A percentile compares a stretch with the other conserved stretches of the same genome.
phyloP scores from a whole-genome alignment of 2,329 filamentous ascomycete species.

The Alternaria incomplexa region DNA sequence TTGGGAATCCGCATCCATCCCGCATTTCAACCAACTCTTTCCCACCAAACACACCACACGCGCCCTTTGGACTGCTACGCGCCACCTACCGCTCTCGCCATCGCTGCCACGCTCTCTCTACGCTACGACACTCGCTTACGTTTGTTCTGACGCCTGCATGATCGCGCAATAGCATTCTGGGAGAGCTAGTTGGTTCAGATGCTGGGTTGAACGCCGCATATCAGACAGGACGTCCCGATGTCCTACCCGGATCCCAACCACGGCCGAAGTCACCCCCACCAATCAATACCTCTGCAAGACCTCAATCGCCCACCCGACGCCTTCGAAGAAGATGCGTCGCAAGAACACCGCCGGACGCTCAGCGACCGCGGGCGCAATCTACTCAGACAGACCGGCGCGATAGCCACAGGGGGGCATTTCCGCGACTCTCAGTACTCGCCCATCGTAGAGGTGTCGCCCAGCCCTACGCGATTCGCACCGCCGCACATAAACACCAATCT shows the following conservation, averaged over 20 bases:
- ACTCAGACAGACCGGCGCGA: constrained; percentile 51
- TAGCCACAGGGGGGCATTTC: constrained; percentile 50
- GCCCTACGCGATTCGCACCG: constrained; percentile 46
- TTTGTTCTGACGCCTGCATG: constrained; percentile 17
- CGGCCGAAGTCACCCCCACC: constrained; percentile 57
- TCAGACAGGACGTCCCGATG: constrained; percentile 50
- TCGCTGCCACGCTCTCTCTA: background rate
- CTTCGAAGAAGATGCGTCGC: constrained; percentile 34
- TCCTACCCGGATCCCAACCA: constrained; percentile 57
- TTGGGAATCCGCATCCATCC: constrained; percentile 9
- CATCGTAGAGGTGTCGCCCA: constrained; percentile 60
- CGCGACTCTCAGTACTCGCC: constrained; percentile 58
- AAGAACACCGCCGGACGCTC: constrained; percentile 52
- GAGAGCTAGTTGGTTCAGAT: constrained; percentile 38
- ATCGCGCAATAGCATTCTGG: constrained; percentile 25
- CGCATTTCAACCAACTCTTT: constrained; percentile 11
- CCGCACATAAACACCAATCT: constrained; percentile 48
- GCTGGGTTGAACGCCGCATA: constrained; percentile 31
- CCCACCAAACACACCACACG: constrained; percentile 5
- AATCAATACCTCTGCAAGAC: constrained; percentile 74
- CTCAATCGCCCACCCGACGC: constrained; percentile 50
- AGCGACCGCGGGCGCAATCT: constrained; percentile 57
- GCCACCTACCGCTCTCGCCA: background rate
- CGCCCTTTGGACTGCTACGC: constrained; percentile 6
- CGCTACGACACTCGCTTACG: constrained; percentile 13